Evolutionary conservation across 2,329 filamentous ascomycete genomes (phyloP).

Genomic region (Geosmithia flava): DNA sequence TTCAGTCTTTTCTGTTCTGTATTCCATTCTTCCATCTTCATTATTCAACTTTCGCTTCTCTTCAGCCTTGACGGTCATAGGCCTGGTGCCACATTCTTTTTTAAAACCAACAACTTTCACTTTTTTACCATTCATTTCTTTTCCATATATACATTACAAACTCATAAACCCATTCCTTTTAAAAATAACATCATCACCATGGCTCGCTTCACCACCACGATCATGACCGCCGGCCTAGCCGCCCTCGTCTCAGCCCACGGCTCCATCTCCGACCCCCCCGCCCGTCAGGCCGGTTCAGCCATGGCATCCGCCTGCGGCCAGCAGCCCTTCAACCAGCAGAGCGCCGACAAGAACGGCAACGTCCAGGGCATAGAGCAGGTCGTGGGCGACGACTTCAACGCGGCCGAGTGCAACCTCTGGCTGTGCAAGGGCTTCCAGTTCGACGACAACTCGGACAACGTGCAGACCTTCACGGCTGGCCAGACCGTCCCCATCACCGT

Average conservation of each 20-base stretch:
- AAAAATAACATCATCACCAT: constrained; percentile 7
- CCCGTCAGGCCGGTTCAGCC: constrained; percentile 27
- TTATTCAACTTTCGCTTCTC: not conserved
- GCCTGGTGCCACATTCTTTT: constrained; percentile 1
- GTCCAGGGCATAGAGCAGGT: constrained; percentile 20
- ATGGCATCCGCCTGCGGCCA: constrained; percentile 31
- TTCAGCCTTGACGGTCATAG: not conserved
- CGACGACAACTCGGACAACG: constrained; percentile 27
- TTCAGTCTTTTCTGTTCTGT: too few relatives aligned
- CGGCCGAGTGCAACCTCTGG: constrained; percentile 21
- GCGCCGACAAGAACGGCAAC: constrained; percentile 23
- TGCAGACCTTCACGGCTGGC: constrained; percentile 29
- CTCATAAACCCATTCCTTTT: not conserved
- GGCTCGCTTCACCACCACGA: constrained; percentile 6
- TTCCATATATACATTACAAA: not conserved
- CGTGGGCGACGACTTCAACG: constrained; percentile 7
- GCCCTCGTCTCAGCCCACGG: constrained; percentile 28
- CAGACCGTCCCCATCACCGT: constrained; percentile 28
- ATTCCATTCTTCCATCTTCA: not conserved
- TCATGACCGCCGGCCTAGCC: constrained; percentile 9
- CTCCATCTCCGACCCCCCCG: constrained; percentile 24
- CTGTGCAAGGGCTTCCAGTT: constrained; percentile 35
- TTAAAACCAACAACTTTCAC: not conserved
- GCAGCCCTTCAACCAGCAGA: constrained; percentile 19
- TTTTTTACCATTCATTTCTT: too few relatives aligned